These are phyloP conservation scores for Alloteropsis semialata DNA, from an alignment of 176 grass and related monocot genomes.

Conservation along the genomic window DNA sequence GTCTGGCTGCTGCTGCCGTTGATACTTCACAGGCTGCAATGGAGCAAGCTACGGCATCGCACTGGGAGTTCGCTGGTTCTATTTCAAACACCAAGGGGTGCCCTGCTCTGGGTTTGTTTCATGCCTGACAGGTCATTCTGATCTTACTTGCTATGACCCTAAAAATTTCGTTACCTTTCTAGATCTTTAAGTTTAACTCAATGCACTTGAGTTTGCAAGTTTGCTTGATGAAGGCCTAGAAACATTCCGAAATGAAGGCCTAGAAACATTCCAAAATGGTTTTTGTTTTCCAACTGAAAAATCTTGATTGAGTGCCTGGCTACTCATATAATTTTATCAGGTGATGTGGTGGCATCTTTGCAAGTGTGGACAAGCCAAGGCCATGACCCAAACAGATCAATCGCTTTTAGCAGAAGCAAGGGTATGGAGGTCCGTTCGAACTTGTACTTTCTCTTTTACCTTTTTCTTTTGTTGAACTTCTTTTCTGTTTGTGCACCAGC, in stretches of 20 bases:
- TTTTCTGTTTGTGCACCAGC: not conserved
- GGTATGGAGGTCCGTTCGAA: conserved; percentile 4
- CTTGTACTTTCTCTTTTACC: conserved; percentile 17
- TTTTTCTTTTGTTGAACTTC: conserved; percentile 32
- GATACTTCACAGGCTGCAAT: not conserved
- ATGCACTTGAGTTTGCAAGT: not conserved
- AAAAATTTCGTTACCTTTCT: not conserved
- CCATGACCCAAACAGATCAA: not conserved
- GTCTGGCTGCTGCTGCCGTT: not conserved
- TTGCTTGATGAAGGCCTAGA: not conserved
- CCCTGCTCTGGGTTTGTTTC: not conserved
- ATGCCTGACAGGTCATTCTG: not conserved
- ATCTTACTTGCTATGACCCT: not conserved
- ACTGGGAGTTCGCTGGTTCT: not conserved
- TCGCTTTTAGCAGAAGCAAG: conserved; percentile 26
- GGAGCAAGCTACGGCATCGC: too few relatives aligned
- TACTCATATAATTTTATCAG: not conserved
- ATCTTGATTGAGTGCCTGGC: not conserved
- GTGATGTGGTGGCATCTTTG: not conserved
- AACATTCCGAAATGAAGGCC: not conserved
- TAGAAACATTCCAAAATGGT: not conserved
- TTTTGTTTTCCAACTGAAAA: not conserved
- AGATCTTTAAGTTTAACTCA: not conserved
- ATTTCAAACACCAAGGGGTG: not conserved
- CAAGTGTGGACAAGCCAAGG: not conserved